A percentile compares a stretch with the other conserved stretches of the same genome.
Evolutionary conservation across 805 yeast species (phyloP).

Genomic region (Metschnikowia baotianmanensis): DNA sequence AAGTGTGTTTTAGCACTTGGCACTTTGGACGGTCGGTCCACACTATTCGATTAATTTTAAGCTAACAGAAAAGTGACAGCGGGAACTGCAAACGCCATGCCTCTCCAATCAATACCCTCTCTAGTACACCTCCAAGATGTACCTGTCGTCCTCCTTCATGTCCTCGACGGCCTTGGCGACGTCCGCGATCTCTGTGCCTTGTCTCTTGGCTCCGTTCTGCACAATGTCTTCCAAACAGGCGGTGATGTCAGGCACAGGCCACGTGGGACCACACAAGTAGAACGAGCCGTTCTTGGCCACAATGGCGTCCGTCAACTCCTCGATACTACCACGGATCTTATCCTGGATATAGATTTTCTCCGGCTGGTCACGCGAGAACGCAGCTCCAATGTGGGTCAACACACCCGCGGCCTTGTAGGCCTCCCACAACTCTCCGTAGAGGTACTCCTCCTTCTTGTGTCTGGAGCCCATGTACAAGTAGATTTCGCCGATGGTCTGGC

Average conservation of each 20-base stretch:
- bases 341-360: conserved; percentile 95
- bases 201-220: conserved; percentile 61
- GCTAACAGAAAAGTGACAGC: no score
- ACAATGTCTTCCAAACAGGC: conserved; percentile 84
- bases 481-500: conserved; percentile 83
- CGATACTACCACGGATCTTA: conserved; percentile 74
- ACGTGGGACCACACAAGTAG: conserved; percentile 97
- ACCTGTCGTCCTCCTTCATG: conserved; percentile 88
- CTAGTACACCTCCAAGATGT: conserved; percentile 89
- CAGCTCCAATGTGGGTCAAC: conserved; percentile 94
- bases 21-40: no score
- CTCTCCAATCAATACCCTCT: conserved; percentile 28
- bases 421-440: conserved; percentile 97
- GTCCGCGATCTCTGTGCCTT: conserved; percentile 63
- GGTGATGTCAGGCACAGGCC: conserved; percentile 98
- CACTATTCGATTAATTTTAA: no score
- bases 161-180: conserved; percentile 82
- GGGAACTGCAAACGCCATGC: no score
- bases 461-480: conserved; percentile 90
- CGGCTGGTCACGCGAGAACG: conserved; percentile 96
- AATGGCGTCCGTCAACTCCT: conserved; percentile 74
- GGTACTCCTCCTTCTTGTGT: conserved; percentile 91
- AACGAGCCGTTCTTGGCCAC: conserved; percentile 79
- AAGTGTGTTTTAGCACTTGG: no score
- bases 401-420: conserved; percentile 91